Percentiles rank a stretch among this genome's conserved stretches.
Evolutionary conservation across 805 yeast species (phyloP).

Genomic region (Pichia occidentalis): DNA sequence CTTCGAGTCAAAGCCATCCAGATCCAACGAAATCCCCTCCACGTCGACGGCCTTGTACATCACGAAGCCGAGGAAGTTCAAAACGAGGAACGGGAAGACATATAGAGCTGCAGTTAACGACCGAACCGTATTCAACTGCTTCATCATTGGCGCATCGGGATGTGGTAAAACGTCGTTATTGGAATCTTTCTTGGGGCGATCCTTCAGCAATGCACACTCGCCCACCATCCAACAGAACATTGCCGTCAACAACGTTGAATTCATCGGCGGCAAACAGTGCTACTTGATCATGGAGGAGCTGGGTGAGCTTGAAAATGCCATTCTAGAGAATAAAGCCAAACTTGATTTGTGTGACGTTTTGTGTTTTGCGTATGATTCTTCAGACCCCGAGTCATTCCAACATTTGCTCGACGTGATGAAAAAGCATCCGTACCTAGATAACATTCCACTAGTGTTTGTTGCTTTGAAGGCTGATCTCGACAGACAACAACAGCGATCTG

Average conservation of each 20-base stretch:
- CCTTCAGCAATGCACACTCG: conserved; percentile 61
- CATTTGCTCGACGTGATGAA: conserved; percentile 65
- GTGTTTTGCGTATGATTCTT: conserved; percentile 86
- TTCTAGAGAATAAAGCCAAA: conserved; percentile 60
- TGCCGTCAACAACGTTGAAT: conserved; percentile 87
- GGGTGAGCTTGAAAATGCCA: conserved; percentile 80
- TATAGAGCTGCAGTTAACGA: conserved; percentile 70
- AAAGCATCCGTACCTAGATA: conserved; percentile 49
- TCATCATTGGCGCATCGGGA: conserved; percentile 74
- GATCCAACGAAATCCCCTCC: conserved; percentile 16
- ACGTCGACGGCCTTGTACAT: conserved; percentile 54
- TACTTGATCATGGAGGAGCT: conserved; percentile 85
- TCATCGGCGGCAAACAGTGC: conserved; percentile 93
- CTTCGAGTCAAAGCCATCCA: conserved; percentile 44
- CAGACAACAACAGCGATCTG: conserved; percentile 87
- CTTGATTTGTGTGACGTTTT: conserved; percentile 85
- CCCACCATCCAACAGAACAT: conserved; percentile 78
- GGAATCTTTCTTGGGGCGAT: conserved; percentile 73
- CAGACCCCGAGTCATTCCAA: conserved; percentile 93
- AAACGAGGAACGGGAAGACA: conserved; percentile 55
- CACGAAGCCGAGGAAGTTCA: conserved; percentile 70
- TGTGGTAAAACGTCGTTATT: conserved; percentile 84
- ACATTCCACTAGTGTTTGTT: conserved; percentile 77
- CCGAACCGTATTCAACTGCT: conserved; percentile 88
- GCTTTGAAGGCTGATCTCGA: conserved; percentile 95